Evolutionary conservation across 2,329 filamentous ascomycete species (phyloP), one percentile per base, ranked within the genome.

Genomic region (Cyclaneusma minus): DNA sequence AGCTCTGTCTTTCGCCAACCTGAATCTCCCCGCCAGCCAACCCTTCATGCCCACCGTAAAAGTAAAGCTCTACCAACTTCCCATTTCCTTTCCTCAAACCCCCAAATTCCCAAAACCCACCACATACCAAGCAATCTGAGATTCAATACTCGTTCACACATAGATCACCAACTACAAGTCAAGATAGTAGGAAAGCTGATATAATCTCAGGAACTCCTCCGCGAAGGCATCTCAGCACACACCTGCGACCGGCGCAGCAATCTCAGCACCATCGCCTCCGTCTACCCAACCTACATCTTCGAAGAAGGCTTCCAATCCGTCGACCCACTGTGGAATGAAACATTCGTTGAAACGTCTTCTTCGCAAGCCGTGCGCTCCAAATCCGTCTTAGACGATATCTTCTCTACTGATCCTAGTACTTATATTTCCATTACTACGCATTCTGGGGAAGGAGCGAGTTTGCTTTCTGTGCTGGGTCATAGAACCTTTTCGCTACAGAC

Each of bases 201-300:
- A n/a, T n/a, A n/a, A n/a, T n/a, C n/a, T n/a, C n/a, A n/a, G 47
- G 72, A 77, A 40, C 44, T 60, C 19, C 51, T 77, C 32, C 58
- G 72, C 21, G 73, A 79, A 46, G 63, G 64, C 5, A 62, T 77
- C 30, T 70, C 63, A 30, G 62, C 68, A 23, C 72, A 76, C 43
- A 75, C 70, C 0, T 79, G 73, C 42, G 68, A 78, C 45, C 59
- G 62, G 15, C 58, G 72, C 8, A 62, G 59, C 13, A 60, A 48
- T 41, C 60, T 55, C 38, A 52, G 57, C 1, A 54, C 56, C 29
- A 66, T 77, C 33, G 45, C 47, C n/a, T 31, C 45, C 4, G 50
- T 56, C 7, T 64, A 65, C 18, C 66, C 66, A 0, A 15, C 5
- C 2, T 69, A 59, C 40, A 37, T 36, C 5, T 64, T 77, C 24